Percentiles rank a stretch among this genome's conserved stretches.
Conservation (phyloP, 1,284 basidiomycete species). For the Somion occarium region DNA sequence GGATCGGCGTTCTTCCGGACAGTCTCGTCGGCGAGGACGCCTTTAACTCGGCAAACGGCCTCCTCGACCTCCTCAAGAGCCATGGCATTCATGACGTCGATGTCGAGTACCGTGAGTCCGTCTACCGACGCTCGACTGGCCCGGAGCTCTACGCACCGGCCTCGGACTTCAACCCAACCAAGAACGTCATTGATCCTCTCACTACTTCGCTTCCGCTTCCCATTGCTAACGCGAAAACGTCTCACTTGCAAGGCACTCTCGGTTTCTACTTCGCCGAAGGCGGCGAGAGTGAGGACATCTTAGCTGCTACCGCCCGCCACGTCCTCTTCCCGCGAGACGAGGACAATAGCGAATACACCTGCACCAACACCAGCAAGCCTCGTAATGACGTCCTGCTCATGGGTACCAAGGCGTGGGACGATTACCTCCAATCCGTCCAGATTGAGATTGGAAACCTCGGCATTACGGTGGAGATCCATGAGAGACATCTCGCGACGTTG, state of each 20-base stretch:
- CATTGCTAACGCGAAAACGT: slow-evolving; percentile 24
- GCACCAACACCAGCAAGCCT: slow-evolving; percentile 4
- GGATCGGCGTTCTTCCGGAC: slow-evolving; percentile 21
- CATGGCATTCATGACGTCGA: slow-evolving; percentile 23
- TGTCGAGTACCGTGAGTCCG: slow-evolving; percentile 22
- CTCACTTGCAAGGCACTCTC: slow-evolving; percentile 30
- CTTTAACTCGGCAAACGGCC: slow-evolving; percentile 12
- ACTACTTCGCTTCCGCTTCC: slow-evolving; percentile 30
- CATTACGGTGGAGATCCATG: neutral
- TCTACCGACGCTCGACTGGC: slow-evolving; percentile 8
- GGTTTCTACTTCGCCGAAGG: slow-evolving; percentile 27
- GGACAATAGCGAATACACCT: neutral
- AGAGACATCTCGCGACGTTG: neutral
- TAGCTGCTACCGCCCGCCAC: slow-evolving; percentile 30
- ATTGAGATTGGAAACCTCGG: neutral
- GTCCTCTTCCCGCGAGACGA: slow-evolving; percentile 22
- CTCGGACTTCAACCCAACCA: slow-evolving; percentile 21
- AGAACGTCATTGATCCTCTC: slow-evolving; percentile 29
- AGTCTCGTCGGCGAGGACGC: slow-evolving; percentile 21
- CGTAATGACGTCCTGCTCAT: slow-evolving; percentile 10
- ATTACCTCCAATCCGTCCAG: slow-evolving; percentile 1
- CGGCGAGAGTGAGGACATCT: slow-evolving; percentile 23
- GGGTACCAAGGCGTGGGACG: slow-evolving; percentile 1
- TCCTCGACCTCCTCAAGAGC: slow-evolving; percentile 17
- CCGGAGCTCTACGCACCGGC: neutral